Evolutionary conservation across 2,329 filamentous ascomycete genomes (phyloP).

Genomic region (Aureobasidium pullulans): DNA sequence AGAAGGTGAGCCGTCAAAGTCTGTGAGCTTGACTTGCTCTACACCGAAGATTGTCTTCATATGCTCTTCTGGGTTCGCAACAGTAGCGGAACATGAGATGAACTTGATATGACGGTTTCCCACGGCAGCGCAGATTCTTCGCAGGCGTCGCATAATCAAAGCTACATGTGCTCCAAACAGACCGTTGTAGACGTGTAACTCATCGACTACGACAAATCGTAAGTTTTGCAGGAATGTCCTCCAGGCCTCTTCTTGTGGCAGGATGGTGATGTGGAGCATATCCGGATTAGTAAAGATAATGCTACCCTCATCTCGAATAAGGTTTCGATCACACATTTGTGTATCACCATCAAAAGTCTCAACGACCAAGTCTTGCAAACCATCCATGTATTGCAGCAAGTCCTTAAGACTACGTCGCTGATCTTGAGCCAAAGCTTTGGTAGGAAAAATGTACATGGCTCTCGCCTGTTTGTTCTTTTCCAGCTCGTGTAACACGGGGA

Average conservation of each 20-base stretch:
- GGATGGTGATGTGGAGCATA: slow-evolving; percentile 90
- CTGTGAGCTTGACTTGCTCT: slow-evolving; percentile 69
- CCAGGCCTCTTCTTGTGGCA: slow-evolving; percentile 89
- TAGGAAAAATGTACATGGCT: slow-evolving; percentile 97
- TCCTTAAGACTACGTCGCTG: slow-evolving; percentile 84
- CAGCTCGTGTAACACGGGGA: slow-evolving; percentile 81
- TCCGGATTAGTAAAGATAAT: slow-evolving; percentile 98
- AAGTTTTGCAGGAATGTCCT: slow-evolving; percentile 80
- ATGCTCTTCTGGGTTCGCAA: slow-evolving; percentile 84
- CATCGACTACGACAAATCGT: slow-evolving; percentile 75
- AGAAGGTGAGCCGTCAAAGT: slow-evolving; percentile 88
- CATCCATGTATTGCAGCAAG: slow-evolving; percentile 71
- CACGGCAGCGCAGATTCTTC: slow-evolving; percentile 80
- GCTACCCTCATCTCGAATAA: slow-evolving; percentile 77
- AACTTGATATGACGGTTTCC: slow-evolving; percentile 83
- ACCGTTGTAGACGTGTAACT: slow-evolving; percentile 94
- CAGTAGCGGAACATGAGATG: slow-evolving; percentile 92
- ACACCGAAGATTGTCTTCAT: slow-evolving; percentile 94
- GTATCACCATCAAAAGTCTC: slow-evolving; percentile 98
- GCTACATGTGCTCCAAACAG: slow-evolving; percentile 90
- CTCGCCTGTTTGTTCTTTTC: slow-evolving; percentile 69
- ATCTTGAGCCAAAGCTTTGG: slow-evolving; percentile 92
- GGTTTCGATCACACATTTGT: slow-evolving; percentile 66
- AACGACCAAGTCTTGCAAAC: slow-evolving; percentile 66
- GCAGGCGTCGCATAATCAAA: slow-evolving; percentile 83